These are phyloP conservation scores for Chloridella minuta DNA, from an alignment of 352 stramenopile genomes.

Conservation along the genomic window DNA sequence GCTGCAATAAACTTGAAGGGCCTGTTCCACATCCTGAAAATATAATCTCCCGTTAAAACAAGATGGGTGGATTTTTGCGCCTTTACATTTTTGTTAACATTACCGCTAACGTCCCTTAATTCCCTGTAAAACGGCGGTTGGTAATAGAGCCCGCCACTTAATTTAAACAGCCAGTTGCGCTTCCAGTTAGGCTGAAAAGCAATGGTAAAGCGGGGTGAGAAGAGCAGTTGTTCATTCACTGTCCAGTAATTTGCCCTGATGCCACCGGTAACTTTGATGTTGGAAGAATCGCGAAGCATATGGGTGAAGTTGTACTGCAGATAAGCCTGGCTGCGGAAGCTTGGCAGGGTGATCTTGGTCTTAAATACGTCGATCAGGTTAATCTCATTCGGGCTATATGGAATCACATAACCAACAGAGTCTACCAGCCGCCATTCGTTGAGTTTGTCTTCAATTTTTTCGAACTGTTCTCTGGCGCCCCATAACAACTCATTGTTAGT, in stretches of 20 bases:
- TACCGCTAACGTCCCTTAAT: background rate
- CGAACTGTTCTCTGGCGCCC: background rate
- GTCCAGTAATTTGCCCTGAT: background rate
- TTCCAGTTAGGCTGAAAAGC: background rate
- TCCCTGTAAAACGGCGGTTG: background rate
- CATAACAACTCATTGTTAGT: background rate
- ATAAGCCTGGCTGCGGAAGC: background rate
- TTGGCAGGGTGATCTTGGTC: background rate
- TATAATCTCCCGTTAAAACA: background rate
- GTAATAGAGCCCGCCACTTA: background rate
- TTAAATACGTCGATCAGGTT: background rate
- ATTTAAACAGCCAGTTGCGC: background rate
- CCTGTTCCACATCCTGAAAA: background rate
- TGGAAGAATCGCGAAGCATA: background rate
- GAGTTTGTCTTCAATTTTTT: background rate
- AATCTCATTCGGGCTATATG: background rate
- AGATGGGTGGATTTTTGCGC: background rate
- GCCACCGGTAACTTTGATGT: background rate
- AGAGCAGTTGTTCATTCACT: background rate
- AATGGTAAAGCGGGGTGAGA: background rate
- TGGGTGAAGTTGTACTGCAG: background rate
- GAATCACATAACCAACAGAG: background rate
- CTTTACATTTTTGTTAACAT: background rate
- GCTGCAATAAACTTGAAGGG: background rate
- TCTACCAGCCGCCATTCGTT: background rate